Base-by-base conservation (phyloP, 2,329 filamentous ascomycete species). In the Blastomyces silverae region DNA sequence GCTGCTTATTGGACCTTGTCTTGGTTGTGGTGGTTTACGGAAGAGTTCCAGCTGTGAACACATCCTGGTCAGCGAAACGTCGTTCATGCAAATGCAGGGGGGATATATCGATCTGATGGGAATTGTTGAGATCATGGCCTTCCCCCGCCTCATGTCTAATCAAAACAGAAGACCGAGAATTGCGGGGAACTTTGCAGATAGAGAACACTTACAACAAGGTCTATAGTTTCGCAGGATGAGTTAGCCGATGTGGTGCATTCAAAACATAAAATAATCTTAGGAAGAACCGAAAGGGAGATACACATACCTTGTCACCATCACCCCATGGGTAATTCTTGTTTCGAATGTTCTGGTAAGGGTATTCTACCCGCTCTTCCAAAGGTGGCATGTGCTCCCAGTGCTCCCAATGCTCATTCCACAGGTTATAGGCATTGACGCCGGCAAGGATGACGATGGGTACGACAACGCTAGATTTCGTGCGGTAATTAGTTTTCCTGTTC, bases 381-480 rank as follows among this genome's bases (percentile, higher is more conserved):
- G 94, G 90, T 67, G 89, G 86, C 79, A 90, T 81, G 82, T 97
- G 93, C 63, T 79, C 81, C 86, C 89, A 91, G 85, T 99, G 94
- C 81, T 95, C 90, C 93, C 93, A 97, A 81, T 99, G 94, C 82
- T 95, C 91, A 74, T 86, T 87, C 91, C 92, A 99, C 69, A 96
- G 87, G 76, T 88, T 87, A 79, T 89, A 96, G 73, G 92, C 92
- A 79, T 99, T 99, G 80, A 87, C 82, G 70, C 80, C 78, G 66
- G 89, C 87, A 70, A 92, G 81, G 71, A 88, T 80, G 65, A 97
- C 82, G 77, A 80, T 83, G 64, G 93, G 92, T 70, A 89, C 81
- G 70, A 90, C 87, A 74, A 83, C 88, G 79, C 92, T 96, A 76
- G 42, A 50, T 34, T 37, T 61, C 20, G 44, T 10, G 10, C 1